Conservation (phyloP, 139 green algal genomes). For the Tetraselmis striata region DNA sequence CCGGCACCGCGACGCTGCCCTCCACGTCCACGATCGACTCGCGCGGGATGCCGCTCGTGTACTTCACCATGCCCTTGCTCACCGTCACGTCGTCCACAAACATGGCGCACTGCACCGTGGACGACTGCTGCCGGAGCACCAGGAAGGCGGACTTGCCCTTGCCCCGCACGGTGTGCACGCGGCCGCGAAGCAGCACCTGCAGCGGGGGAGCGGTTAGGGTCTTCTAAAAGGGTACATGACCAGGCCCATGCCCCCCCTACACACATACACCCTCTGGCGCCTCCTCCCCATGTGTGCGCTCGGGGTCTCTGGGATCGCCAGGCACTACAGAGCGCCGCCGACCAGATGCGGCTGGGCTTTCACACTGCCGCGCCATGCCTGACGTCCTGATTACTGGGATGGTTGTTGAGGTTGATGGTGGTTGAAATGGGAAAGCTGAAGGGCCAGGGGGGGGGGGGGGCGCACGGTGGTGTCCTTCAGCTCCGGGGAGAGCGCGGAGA, state of each 20-base stretch:
- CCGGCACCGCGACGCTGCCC: slow-evolving; percentile 51
- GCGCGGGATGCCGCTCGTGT: slow-evolving; percentile 72
- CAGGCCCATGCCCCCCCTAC: too few species aligned
- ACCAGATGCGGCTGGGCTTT: too few species aligned
- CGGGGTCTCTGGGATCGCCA: too few species aligned
- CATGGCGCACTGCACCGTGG: slow-evolving; percentile 72
- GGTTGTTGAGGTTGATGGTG: too few species aligned
- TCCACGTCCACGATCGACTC: slow-evolving; percentile 93
- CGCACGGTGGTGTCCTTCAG: slow-evolving; percentile 45
- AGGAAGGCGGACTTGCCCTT: slow-evolving; percentile 96
- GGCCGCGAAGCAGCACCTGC: slow-evolving; percentile 65
- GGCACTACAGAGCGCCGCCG: too few species aligned
- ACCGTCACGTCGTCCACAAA: slow-evolving; percentile 80
- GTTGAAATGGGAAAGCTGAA: too few species aligned
- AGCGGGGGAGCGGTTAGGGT: too few species aligned
- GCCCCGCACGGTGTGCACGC: slow-evolving; percentile 83
- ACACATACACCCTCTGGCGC: too few species aligned
- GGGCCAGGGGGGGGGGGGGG: not conserved
- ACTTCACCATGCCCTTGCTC: slow-evolving; percentile 96
- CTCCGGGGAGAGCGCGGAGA: slow-evolving; percentile 35
- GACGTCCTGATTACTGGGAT: too few species aligned
- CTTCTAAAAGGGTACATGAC: too few species aligned
- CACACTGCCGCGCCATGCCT: too few species aligned
- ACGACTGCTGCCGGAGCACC: slow-evolving; percentile 77
- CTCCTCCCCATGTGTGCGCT: too few species aligned